These are phyloP conservation scores for Pyrrhoderma noxium DNA, from an alignment of 1,284 basidiomycete species.

Conservation along the genomic window DNA sequence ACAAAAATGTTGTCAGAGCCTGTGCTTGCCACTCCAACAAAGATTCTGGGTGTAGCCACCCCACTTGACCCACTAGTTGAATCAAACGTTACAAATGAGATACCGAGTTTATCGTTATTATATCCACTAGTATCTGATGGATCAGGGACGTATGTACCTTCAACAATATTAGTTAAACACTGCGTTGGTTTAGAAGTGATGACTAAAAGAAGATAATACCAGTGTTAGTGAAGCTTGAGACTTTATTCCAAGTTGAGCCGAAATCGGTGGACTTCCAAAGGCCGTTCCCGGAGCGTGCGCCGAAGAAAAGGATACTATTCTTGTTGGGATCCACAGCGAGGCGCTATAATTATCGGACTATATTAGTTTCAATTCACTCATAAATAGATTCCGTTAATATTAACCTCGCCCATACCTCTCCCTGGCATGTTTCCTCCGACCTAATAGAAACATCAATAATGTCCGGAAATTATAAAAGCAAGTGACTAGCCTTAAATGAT, in stretches of 20 bases:
- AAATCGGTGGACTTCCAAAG: slow-evolving; percentile 57
- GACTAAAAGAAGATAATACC: slow-evolving; percentile 28
- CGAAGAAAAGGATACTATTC: slow-evolving; percentile 54
- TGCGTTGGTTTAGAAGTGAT: too few species aligned
- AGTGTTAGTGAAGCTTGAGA: slow-evolving; percentile 47
- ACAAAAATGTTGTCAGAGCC: slow-evolving; percentile 50
- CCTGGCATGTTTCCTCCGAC: slow-evolving; percentile 58
- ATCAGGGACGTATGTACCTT: slow-evolving; percentile 50
- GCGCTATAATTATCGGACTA: slow-evolving; percentile 31
- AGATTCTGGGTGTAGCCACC: slow-evolving; percentile 52
- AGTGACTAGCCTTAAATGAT: slow-evolving; percentile 49
- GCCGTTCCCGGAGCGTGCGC: slow-evolving; percentile 54
- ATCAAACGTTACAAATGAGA: slow-evolving; percentile 64
- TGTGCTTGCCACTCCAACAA: slow-evolving; percentile 54
- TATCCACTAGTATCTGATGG: slow-evolving; percentile 48
- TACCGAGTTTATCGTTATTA: slow-evolving; percentile 47
- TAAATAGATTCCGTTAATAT: slow-evolving; percentile 5
- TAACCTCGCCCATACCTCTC: slow-evolving; percentile 41
- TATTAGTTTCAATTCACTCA: background rate
- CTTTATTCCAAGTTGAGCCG: slow-evolving; percentile 49
- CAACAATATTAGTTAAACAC: too few species aligned
- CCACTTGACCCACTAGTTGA: slow-evolving; percentile 46
- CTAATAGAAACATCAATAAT: background rate
- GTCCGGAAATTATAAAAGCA: slow-evolving; percentile 23
- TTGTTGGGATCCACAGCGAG: slow-evolving; percentile 56